phyloP scores from a whole-genome alignment of 148 eudicot genomes.

The Fagopyrum homotropicum region DNA sequence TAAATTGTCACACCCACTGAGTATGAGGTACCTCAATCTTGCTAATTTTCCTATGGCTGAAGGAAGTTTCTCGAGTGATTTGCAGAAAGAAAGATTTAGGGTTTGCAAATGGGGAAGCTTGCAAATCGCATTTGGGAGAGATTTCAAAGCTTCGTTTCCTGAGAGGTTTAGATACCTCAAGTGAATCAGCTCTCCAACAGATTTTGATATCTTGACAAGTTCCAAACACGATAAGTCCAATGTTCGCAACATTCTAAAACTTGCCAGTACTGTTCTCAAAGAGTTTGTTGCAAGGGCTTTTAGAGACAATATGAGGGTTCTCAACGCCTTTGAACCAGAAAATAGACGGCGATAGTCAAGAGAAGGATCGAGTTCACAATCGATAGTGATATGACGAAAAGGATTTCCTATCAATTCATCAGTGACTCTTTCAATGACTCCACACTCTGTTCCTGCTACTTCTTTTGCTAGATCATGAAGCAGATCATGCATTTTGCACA shows the following conservation, averaged over 20 bases:
- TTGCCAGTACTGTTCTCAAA: not conserved
- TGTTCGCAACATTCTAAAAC: slow-evolving; percentile 13
- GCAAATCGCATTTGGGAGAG: slow-evolving; percentile 17
- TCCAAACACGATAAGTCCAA: slow-evolving; percentile 12
- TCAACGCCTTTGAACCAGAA: not conserved
- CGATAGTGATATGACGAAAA: not conserved
- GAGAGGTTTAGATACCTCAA: slow-evolving; percentile 27
- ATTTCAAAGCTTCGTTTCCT: not conserved
- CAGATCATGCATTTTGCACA: slow-evolving; percentile 21
- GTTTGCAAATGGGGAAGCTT: slow-evolving; percentile 21
- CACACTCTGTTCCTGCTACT: slow-evolving; percentile 3
- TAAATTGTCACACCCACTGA: slow-evolving; percentile 13
- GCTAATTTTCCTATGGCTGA: not conserved
- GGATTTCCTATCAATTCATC: not conserved
- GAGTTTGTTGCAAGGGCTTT: not conserved
- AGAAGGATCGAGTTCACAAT: not conserved
- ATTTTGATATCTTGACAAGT: not conserved
- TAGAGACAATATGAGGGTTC: not conserved
- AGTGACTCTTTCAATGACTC: not conserved
- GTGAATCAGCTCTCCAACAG: slow-evolving; percentile 18
- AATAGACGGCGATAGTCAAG: not conserved
- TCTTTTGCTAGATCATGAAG: slow-evolving; percentile 21
- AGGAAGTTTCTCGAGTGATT: slow-evolving; percentile 14
- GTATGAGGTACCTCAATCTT: slow-evolving; percentile 18
- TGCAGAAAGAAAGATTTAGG: slow-evolving; percentile 12